Evolutionary conservation across 148 eudicot species (phyloP).

Genomic region (Amaranthus cruentus): DNA sequence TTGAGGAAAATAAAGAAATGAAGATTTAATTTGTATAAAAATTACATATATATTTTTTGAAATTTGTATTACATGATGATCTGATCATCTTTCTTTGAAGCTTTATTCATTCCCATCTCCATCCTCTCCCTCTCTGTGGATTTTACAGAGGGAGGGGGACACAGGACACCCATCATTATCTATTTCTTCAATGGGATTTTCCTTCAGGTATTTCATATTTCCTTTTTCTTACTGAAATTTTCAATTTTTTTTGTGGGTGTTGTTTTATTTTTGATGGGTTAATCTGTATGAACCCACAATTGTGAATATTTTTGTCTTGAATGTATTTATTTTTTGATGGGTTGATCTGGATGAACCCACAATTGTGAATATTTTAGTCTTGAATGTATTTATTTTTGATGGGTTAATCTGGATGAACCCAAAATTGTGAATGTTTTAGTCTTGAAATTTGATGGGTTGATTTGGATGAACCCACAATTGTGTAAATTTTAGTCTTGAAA

Average conservation of each 20-base stretch:
- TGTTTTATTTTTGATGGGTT: background rate
- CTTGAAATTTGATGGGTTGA: too few relatives aligned
- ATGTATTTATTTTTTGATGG: background rate
- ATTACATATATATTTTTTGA: too few relatives aligned
- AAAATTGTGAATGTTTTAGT: too few relatives aligned
- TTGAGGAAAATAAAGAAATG: too few relatives aligned
- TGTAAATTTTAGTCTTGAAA: too few relatives aligned
- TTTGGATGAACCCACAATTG: too few relatives aligned
- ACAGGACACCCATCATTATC: background rate
- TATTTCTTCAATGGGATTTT: background rate
- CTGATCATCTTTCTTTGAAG: background rate
- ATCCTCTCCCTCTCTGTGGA: background rate
- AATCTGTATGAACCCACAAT: too few relatives aligned
- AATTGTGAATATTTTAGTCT: too few relatives aligned
- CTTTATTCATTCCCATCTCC: background rate
- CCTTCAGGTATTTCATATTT: background rate
- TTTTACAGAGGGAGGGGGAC: slow-evolving; percentile 6
- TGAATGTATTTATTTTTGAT: too few relatives aligned
- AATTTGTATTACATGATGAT: too few relatives aligned
- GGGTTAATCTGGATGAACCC: too few relatives aligned
- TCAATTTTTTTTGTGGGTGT: background rate
- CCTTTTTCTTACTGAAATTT: background rate
- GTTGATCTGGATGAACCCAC: background rate
- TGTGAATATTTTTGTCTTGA: background rate
- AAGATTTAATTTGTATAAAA: too few relatives aligned